These are phyloP conservation scores for Stenogyne calaminthoides DNA, from an alignment of 305 asterid genomes.

Conservation along the genomic window DNA sequence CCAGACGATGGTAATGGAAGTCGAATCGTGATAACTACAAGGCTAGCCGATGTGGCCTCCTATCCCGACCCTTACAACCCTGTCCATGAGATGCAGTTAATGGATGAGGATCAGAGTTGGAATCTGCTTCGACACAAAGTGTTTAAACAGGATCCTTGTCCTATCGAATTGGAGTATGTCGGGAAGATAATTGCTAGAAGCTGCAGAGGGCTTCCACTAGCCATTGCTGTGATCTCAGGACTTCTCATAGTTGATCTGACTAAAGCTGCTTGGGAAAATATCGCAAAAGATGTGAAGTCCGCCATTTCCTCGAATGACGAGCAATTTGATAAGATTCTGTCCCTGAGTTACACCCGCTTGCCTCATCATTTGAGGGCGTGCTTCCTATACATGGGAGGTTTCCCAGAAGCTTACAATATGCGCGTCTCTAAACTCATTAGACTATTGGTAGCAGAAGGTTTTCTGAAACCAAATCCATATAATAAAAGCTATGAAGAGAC, in stretches of 20 bases:
- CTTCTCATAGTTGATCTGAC: not conserved
- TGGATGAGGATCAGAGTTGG: slow-evolving; percentile 13
- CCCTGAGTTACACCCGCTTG: slow-evolving; percentile 21
- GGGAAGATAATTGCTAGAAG: not conserved
- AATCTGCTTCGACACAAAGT: not conserved
- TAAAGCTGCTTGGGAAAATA: not conserved
- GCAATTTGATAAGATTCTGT: slow-evolving; percentile 12
- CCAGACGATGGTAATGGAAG: too few species aligned
- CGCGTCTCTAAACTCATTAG: not conserved
- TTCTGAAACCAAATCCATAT: not conserved
- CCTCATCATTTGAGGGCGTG: slow-evolving; percentile 22
- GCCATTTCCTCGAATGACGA: slow-evolving; percentile 4
- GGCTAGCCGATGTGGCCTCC: not conserved
- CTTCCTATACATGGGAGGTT: slow-evolving; percentile 11
- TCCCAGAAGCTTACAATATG: slow-evolving; percentile 6
- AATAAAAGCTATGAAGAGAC: slow-evolving; percentile 3
- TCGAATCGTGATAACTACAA: slow-evolving; percentile 18
- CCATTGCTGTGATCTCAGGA: slow-evolving; percentile 20
- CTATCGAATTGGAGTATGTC: not conserved
- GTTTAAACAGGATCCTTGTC: not conserved
- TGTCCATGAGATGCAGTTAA: not conserved
- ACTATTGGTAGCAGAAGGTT: slow-evolving; percentile 16
- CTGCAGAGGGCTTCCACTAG: slow-evolving; percentile 23
- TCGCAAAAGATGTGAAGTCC: not conserved
- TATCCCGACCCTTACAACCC: not conserved